These are phyloP conservation scores for Boletellus sp. DNA, from an alignment of 768 basidiomycete genomes.

Conservation along the genomic window DNA sequence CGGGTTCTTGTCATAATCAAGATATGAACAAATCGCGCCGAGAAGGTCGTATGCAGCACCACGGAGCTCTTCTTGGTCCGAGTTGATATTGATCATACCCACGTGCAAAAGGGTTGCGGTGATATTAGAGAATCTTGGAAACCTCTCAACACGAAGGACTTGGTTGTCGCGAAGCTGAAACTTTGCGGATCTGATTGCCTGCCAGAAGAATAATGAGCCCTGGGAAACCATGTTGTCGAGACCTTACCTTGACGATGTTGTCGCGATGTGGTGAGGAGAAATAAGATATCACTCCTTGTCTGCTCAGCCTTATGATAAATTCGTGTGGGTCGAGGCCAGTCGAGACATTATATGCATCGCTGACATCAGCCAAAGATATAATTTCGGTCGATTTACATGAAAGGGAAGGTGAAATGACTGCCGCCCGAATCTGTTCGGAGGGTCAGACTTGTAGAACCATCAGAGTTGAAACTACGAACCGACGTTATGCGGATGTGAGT, in stretches of 20 bases:
- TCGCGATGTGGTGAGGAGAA: conserved; percentile 73
- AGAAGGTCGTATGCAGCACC: conserved; percentile 77
- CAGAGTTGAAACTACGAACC: conserved; percentile 39
- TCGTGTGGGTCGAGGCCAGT: conserved; percentile 74
- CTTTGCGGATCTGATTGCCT: conserved; percentile 79
- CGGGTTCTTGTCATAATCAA: conserved; percentile 73
- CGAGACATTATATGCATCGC: conserved; percentile 81
- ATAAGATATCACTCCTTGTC: conserved; percentile 69
- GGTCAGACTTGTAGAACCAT: conserved; percentile 1
- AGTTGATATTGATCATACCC: conserved; percentile 74
- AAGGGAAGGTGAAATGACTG: conserved; percentile 61
- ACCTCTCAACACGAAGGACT: conserved; percentile 53
- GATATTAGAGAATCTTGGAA: conserved; percentile 78
- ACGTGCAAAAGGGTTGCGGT: conserved; percentile 85
- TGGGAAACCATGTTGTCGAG: background rate
- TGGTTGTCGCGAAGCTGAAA: conserved; percentile 58
- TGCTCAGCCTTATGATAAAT: conserved; percentile 74
- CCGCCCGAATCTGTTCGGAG: conserved; percentile 56
- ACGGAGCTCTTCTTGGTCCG: conserved; percentile 73
- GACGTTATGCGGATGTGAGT: conserved; percentile 78
- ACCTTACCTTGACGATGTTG: conserved; percentile 63
- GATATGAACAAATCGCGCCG: conserved; percentile 67
- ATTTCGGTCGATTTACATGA: conserved; percentile 81
- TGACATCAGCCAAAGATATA: conserved; percentile 73
- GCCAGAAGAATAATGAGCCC: conserved; percentile 1